These are phyloP conservation scores for Thraustochytrium striatum DNA, from an alignment of 352 stramenopile species.

Conservation along the genomic window DNA sequence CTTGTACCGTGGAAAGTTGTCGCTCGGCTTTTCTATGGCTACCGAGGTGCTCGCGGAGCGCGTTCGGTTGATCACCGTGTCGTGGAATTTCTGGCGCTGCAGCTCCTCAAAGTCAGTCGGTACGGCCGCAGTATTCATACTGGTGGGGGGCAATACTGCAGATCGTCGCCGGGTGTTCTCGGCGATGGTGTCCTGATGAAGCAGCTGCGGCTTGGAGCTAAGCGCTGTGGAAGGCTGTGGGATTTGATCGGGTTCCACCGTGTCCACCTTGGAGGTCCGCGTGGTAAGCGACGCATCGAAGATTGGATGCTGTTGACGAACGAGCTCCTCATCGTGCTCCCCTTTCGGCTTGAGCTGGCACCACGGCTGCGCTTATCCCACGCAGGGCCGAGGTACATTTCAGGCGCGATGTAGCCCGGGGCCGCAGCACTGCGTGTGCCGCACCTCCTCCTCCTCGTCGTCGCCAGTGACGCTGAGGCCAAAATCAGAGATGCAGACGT, in stretches of 20 bases:
- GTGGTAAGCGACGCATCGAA: neutral
- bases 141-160: neutral
- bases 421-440: slow-evolving; percentile 41
- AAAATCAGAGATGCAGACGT: slow-evolving; percentile 77
- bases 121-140: too few relatives aligned
- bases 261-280: neutral
- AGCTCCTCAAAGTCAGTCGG: neutral
- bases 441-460: neutral
- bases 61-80: too few relatives aligned
- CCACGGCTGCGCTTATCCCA: neutral
- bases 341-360: neutral
- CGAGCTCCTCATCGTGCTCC: neutral
- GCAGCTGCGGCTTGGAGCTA: neutral
- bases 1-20: slow-evolving; percentile 9
- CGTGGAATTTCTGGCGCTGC: neutral
- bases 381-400: slow-evolving; percentile 36
- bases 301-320: slow-evolving; percentile 15
- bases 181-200: neutral
- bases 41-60: too few relatives aligned
- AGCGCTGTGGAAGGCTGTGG: neutral
- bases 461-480: slow-evolving; percentile 56
- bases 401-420: slow-evolving; percentile 33
- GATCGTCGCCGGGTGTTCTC: neutral
- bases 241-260: neutral
- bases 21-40: too few relatives aligned